These are phyloP conservation scores for Cyclotella atomus DNA, from an alignment of 108 stramenopile genomes.

Conservation along the genomic window DNA sequence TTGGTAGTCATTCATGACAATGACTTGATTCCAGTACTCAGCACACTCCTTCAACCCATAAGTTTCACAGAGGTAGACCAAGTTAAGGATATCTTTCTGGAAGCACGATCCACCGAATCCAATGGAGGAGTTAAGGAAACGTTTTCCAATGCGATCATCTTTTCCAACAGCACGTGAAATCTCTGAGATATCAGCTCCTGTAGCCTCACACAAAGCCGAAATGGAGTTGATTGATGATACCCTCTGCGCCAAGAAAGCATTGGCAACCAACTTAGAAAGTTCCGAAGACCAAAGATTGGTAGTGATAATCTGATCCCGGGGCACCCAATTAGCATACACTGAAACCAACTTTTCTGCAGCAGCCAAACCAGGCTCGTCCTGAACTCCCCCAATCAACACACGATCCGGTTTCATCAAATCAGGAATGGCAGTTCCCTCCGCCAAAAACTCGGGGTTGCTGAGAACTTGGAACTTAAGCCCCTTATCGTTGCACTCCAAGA, in stretches of 20 bases:
- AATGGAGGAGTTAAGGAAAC: conserved; percentile 97
- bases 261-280: conserved; percentile 98
- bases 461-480: conserved; percentile 96
- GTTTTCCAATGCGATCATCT: conserved; percentile 97
- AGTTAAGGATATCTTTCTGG: conserved; percentile 99
- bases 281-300: conserved; percentile 99
- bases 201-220: conserved; percentile 98
- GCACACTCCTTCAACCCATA: conserved; percentile 97
- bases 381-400: conserved; percentile 98
- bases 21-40: conserved; percentile 99
- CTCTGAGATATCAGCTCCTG: conserved; percentile 96
- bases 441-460: conserved; percentile 98
- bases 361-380: conserved; percentile 87
- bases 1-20: conserved; percentile 99
- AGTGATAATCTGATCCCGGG: conserved; percentile 93
- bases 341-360: conserved; percentile 80
- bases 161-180: conserved; percentile 97
- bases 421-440: conserved; percentile 98
- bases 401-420: conserved; percentile 96
- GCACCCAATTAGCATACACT: conserved; percentile 97
- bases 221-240: conserved; percentile 99
- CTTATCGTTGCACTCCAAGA: conserved; percentile 92
- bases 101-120: conserved; percentile 99
- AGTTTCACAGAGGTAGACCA: conserved; percentile 99
- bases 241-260: conserved; percentile 99